phyloP scores from a whole-genome alignment of 2,329 filamentous ascomycete genomes.

The Davidsoniella virescens region DNA sequence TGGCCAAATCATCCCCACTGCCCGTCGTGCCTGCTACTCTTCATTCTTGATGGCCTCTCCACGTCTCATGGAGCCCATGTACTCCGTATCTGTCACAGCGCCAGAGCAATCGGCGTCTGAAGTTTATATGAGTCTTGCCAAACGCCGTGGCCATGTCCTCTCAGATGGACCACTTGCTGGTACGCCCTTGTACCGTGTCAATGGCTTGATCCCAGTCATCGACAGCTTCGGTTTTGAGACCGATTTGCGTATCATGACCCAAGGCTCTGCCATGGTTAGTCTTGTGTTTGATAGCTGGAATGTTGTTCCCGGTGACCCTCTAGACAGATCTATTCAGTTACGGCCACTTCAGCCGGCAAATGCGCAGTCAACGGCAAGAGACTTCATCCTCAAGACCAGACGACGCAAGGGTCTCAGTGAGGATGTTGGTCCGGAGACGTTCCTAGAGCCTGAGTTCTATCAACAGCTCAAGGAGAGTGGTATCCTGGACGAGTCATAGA shows the following conservation, averaged over 20 bases:
- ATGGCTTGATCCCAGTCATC: constrained; percentile 84
- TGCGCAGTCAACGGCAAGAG: constrained; percentile 76
- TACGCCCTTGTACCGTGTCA: constrained; percentile 83
- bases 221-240: constrained; percentile 98
- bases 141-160: constrained; percentile 79
- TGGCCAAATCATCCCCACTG: constrained; percentile 92
- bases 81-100: constrained; percentile 81
- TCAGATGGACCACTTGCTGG: constrained; percentile 89
- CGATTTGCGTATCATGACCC: constrained; percentile 86
- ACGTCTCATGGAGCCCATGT: constrained; percentile 91
- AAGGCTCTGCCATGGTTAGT: constrained; percentile 78
- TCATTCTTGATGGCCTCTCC: constrained; percentile 96
- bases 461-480: constrained; percentile 76
- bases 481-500: constrained; percentile 47
- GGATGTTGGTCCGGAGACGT: constrained; percentile 90
- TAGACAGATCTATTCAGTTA: constrained; percentile 72
- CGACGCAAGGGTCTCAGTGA: constrained; percentile 86
- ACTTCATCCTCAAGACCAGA: constrained; percentile 93
- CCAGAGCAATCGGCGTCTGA: constrained; percentile 77
- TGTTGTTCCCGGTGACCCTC: constrained; percentile 86
- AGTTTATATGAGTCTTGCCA: constrained; percentile 80
- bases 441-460: constrained; percentile 88
- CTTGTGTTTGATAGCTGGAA: constrained; percentile 93
- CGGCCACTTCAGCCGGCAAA: constrained; percentile 74
- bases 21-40: constrained; percentile 81